phyloP scores from a whole-genome alignment of 169 alveolate species.

The Toxoplasma gondii region DNA sequence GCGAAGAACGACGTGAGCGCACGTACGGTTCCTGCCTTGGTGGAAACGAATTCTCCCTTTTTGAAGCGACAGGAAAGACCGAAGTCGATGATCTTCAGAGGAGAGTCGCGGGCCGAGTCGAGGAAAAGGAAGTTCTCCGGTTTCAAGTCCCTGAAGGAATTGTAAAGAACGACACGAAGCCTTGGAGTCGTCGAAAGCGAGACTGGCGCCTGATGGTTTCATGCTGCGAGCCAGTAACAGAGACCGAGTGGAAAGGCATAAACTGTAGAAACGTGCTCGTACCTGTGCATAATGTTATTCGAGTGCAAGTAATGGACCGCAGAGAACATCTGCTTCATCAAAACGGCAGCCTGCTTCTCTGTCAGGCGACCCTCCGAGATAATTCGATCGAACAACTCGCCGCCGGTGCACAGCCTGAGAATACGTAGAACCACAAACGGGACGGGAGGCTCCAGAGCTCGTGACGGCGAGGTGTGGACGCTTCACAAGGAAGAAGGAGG shows the following conservation, averaged over 20 bases:
- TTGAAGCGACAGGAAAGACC: slow-evolving; percentile 87
- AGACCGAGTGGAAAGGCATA: not conserved
- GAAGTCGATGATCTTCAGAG: slow-evolving; percentile 88
- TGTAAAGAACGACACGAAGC: no score
- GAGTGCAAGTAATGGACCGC: slow-evolving; percentile 92
- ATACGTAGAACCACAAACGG: no score
- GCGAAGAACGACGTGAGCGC: not conserved
- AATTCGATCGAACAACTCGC: slow-evolving; percentile 97
- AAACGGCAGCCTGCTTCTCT: slow-evolving; percentile 82
- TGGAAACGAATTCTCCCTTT: slow-evolving; percentile 74
- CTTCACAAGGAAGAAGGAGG: no score
- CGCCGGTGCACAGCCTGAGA: slow-evolving; percentile 88
- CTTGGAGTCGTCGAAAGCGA: not conserved
- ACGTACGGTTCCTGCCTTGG: slow-evolving; percentile 85
- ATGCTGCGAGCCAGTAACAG: not conserved
- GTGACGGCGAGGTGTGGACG: no score
- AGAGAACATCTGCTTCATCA: slow-evolving; percentile 90
- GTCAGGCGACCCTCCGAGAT: slow-evolving; percentile 88
- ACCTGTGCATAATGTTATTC: slow-evolving; percentile 70
- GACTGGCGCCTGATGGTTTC: no score
- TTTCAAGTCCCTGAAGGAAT: slow-evolving; percentile 81
- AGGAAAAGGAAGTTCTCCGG: slow-evolving; percentile 89
- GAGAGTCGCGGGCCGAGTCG: slow-evolving; percentile 71
- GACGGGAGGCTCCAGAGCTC: not conserved
- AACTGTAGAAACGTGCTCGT: no score